A percentile compares a stretch with the other conserved stretches of the same genome.
These are phyloP conservation scores for Corynascus novoguineensis DNA, from an alignment of 495 filamentous ascomycete genomes.

Conservation along the genomic window DNA sequence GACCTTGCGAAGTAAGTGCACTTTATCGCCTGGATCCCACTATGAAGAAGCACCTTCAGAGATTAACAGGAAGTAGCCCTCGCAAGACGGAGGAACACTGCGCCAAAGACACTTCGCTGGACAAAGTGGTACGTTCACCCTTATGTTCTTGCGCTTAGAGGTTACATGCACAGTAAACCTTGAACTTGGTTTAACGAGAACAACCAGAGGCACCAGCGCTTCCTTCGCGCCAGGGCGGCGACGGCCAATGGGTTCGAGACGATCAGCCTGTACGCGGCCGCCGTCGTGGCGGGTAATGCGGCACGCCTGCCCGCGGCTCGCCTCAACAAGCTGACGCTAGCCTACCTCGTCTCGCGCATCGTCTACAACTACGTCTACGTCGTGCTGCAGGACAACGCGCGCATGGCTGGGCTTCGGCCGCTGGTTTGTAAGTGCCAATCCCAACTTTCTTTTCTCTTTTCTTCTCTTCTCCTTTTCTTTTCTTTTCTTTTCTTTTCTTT, in stretches of 20 bases:
- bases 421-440: no score
- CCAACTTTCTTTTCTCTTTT: no score
- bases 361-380: constrained; percentile 47
- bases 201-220: constrained; percentile 28
- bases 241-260: constrained; percentile 46
- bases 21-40: background rate
- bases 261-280: constrained; percentile 44
- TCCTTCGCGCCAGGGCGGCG: constrained; percentile 46
- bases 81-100: constrained; percentile 24
- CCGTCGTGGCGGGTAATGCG: constrained; percentile 46
- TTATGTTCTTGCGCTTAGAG: background rate
- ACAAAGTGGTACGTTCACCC: constrained; percentile 35
- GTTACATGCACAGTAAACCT: no score
- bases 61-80: constrained; percentile 17
- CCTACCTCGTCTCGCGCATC: constrained; percentile 38
- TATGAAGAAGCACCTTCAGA: background rate
- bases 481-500: no score
- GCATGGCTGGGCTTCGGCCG: constrained; percentile 31
- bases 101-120: constrained; percentile 37
- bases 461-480: no score
- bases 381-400: constrained; percentile 33
- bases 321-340: constrained; percentile 39
- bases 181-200: background rate
- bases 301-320: constrained; percentile 28
- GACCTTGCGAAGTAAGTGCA: constrained; percentile 29